phyloP scores from a whole-genome alignment of 1,284 basidiomycete species.

The Xerocomus tenax region DNA sequence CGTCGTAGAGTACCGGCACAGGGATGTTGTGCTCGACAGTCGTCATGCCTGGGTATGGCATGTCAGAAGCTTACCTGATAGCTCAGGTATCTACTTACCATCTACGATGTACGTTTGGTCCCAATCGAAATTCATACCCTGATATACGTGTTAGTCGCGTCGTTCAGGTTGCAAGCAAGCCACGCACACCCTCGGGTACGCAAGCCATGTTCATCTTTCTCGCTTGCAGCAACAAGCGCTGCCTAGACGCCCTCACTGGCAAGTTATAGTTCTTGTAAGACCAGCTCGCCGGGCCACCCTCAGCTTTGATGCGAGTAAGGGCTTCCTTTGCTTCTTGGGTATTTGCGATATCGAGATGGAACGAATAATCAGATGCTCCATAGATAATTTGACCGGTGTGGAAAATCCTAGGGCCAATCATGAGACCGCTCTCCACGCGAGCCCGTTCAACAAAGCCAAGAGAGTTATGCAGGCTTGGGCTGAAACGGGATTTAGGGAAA shows the following conservation, averaged over 20 bases:
- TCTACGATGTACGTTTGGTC: conserved; percentile 67
- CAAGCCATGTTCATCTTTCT: conserved; percentile 59
- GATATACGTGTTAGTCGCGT: conserved; percentile 3
- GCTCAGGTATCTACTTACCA: conserved; percentile 34
- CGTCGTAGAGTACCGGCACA: conserved; percentile 58
- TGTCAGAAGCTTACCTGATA: conserved; percentile 6
- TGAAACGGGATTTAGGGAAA: conserved; percentile 22
- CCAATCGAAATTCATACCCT: conserved; percentile 72
- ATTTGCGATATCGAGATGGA: conserved; percentile 59
- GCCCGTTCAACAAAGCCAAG: conserved; percentile 55
- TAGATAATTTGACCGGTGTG: conserved; percentile 61
- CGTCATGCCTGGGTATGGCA: conserved; percentile 51
- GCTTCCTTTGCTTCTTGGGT: conserved; percentile 55
- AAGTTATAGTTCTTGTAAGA: conserved; percentile 73
- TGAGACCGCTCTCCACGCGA: conserved; percentile 57
- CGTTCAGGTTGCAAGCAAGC: not conserved
- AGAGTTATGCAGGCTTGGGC: conserved; percentile 57
- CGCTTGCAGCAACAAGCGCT: conserved; percentile 54
- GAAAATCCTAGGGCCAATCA: conserved; percentile 62
- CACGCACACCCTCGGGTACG: conserved; percentile 54
- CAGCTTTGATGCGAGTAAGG: conserved; percentile 56
- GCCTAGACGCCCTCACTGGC: conserved; percentile 60
- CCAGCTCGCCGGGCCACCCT: conserved; percentile 58
- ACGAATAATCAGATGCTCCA: conserved; percentile 42
- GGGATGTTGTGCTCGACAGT: conserved; percentile 67